phyloP scores from a whole-genome alignment of 352 stramenopile genomes.

The Globisporangium nodosum region DNA sequence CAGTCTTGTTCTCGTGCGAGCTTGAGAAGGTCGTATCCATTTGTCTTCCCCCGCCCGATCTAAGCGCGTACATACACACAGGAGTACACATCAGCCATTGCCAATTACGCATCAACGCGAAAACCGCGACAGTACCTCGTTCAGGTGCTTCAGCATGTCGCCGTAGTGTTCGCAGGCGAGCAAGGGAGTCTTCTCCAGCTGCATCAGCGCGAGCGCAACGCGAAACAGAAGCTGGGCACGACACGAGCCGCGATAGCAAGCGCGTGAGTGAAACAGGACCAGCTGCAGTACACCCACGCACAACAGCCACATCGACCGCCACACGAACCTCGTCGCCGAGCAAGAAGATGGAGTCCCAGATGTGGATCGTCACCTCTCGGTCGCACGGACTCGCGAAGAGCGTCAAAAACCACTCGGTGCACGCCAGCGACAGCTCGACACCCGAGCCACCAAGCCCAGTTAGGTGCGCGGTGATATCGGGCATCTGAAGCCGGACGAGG shows the following conservation, averaged over 20 bases:
- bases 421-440: conserved; percentile 82
- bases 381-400: conserved; percentile 80
- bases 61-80: conserved; percentile 11
- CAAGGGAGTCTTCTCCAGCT: conserved; percentile 52
- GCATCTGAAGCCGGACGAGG: conserved; percentile 70
- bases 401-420: conserved; percentile 87
- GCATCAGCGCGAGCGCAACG: conserved; percentile 65
- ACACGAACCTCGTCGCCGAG: conserved; percentile 64
- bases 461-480: conserved; percentile 59
- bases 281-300: background rate
- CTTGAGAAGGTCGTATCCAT: conserved; percentile 43
- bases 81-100: background rate
- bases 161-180: conserved; percentile 61
- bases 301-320: background rate
- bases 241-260: background rate
- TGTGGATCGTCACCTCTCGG: conserved; percentile 61
- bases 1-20: conserved; percentile 56
- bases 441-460: conserved; percentile 68
- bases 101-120: background rate
- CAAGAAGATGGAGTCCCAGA: conserved; percentile 85
- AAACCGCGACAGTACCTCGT: conserved; percentile 43
- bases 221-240: conserved; percentile 64
- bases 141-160: conserved; percentile 75
- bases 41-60: conserved; percentile 49
- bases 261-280: background rate